A percentile compares a stretch with the other conserved stretches of the same genome.
These are phyloP conservation scores for Pestalotiopsis fici DNA, from an alignment of 2,329 filamentous ascomycete genomes.

Conservation along the genomic window DNA sequence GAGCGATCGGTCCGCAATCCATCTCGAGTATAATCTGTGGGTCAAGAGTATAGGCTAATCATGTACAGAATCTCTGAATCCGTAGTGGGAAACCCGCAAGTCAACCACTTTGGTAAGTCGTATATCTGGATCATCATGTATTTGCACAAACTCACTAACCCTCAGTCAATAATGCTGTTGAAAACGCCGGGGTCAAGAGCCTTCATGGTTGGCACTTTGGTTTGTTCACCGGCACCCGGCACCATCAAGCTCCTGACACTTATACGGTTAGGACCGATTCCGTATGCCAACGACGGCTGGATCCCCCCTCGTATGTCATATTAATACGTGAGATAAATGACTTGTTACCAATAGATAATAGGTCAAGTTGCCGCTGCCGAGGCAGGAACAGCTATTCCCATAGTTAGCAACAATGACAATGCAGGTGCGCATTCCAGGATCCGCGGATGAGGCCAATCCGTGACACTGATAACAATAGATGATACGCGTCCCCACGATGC, in stretches of 20 bases:
- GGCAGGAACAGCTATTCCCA: background rate
- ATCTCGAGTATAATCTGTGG: background rate
- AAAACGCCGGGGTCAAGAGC: background rate
- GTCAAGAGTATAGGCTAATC: background rate
- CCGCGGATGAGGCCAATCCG: no score
- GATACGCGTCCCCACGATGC: background rate
- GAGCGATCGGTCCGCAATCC: background rate
- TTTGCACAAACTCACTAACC: no score
- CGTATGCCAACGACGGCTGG: background rate
- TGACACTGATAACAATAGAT: no score
- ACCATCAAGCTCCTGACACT: no score
- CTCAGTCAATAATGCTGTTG: background rate
- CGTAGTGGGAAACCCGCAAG: background rate
- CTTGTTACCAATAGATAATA: background rate
- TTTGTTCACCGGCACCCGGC: no score
- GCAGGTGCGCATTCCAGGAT: no score
- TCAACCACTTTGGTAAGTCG: background rate
- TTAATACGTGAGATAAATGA: background rate
- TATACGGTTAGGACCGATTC: background rate
- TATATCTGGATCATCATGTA: no score
- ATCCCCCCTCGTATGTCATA: background rate
- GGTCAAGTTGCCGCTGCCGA: background rate
- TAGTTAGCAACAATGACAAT: background rate
- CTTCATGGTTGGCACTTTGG: background rate
- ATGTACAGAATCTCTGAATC: background rate